Conservation (phyloP, 768 basidiomycete species). For the Termitomyces sp. region DNA sequence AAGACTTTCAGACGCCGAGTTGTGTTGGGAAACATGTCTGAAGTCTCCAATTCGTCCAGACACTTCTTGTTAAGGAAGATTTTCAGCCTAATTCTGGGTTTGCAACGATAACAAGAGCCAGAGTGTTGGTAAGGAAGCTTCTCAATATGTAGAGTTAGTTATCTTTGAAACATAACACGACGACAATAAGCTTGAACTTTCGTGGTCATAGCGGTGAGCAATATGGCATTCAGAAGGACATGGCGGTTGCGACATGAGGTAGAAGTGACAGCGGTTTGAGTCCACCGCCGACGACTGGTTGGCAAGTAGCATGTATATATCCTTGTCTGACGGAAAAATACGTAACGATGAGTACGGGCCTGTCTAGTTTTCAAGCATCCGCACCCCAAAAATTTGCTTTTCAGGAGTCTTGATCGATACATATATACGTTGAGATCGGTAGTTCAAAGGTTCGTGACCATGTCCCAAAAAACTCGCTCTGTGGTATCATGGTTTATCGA, state of each 20-base stretch:
- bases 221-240: not conserved
- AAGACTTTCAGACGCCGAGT: not conserved
- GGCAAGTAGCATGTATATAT: too few relatives aligned
- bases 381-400: not conserved
- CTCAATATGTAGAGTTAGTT: not conserved
- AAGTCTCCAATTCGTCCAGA: not conserved
- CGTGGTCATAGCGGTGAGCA: too few relatives aligned
- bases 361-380: not conserved
- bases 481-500: not conserved
- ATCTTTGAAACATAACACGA: not conserved
- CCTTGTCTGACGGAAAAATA: too few relatives aligned
- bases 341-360: not conserved
- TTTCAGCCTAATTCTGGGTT: not conserved
- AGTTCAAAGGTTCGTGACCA: not conserved
- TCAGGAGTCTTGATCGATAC: not conserved
- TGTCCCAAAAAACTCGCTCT: not conserved
- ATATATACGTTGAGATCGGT: not conserved
- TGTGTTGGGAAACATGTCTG: not conserved
- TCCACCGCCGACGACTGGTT: too few relatives aligned
- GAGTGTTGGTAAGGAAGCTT: not conserved
- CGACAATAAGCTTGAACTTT: not conserved
- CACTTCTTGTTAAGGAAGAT: not conserved
- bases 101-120: not conserved
- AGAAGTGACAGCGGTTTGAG: too few relatives aligned
- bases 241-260: too few relatives aligned